Evolutionary conservation across 345 rosid species (phyloP).

Genomic region (Atalantia buxifolia): DNA sequence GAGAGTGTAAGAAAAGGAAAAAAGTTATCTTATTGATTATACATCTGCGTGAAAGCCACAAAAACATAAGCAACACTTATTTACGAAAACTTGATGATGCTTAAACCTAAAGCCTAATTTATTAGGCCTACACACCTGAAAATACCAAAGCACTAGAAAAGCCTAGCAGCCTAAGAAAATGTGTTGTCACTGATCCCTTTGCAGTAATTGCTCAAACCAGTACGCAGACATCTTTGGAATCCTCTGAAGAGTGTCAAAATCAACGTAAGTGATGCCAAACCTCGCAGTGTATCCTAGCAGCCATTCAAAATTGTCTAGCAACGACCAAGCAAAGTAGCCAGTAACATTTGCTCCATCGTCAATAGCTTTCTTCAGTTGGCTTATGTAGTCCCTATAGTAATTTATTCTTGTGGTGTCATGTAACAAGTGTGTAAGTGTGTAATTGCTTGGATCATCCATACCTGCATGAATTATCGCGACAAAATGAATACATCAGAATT

Average conservation of each 20-base stretch:
- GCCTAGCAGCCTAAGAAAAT: neutral
- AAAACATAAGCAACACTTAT: neutral
- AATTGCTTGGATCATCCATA: constrained; percentile 57
- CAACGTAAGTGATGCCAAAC: constrained; percentile 52
- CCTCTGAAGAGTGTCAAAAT: constrained; percentile 41
- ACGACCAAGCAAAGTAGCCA: constrained; percentile 69
- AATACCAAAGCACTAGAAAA: neutral
- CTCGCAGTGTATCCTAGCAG: constrained; percentile 50
- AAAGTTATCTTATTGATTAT: neutral
- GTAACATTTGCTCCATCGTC: constrained; percentile 58
- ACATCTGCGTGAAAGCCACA: neutral
- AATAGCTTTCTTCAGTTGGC: constrained; percentile 46
- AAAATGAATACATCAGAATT: too few relatives aligned
- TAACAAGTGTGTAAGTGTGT: constrained; percentile 24
- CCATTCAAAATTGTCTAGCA: constrained; percentile 70
- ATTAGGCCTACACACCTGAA: neutral
- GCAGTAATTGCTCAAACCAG: constrained; percentile 49
- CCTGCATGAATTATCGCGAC: too few relatives aligned
- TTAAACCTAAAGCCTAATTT: neutral
- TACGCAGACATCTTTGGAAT: constrained; percentile 62
- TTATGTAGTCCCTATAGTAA: constrained; percentile 40
- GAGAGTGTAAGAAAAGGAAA: too few relatives aligned
- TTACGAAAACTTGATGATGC: too few relatives aligned
- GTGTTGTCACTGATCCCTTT: neutral
- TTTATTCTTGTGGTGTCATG: constrained; percentile 44